These are phyloP conservation scores for Sungouiozyma ichnusensis DNA, from an alignment of 805 yeast species.

Conservation along the genomic window DNA sequence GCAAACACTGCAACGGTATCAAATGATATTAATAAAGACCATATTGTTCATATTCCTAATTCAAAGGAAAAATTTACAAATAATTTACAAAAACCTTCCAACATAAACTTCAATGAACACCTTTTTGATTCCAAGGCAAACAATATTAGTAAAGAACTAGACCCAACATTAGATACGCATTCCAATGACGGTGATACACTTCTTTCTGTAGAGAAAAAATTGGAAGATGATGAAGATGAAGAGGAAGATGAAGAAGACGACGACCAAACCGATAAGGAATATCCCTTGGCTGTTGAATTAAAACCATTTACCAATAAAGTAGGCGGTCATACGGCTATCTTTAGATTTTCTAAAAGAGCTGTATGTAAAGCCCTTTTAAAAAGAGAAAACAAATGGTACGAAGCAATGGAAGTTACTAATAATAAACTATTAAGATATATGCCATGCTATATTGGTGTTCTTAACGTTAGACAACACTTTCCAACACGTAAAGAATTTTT, in stretches of 20 bases:
- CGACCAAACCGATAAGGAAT: conserved; percentile 31
- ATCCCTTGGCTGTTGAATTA: conserved; percentile 74
- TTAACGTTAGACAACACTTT: conserved; percentile 73
- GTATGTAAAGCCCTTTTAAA: conserved; percentile 90
- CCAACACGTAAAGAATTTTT: conserved; percentile 23
- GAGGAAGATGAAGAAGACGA: conserved; percentile 16
- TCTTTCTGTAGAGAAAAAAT: background rate
- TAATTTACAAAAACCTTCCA: background rate
- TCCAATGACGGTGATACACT: conserved; percentile 5
- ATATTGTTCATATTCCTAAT: background rate
- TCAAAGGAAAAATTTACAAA: background rate
- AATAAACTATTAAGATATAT: conserved; percentile 69
- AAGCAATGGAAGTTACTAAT: conserved; percentile 69
- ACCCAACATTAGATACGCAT: background rate
- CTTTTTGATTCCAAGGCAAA: background rate
- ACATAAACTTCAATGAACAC: background rate
- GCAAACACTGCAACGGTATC: background rate
- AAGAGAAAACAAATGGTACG: conserved; percentile 87
- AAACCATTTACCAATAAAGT: conserved; percentile 89
- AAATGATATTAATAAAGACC: background rate
- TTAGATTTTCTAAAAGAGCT: conserved; percentile 80
- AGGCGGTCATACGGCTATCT: conserved; percentile 97
- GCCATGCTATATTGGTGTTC: conserved; percentile 92
- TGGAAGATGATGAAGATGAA: conserved; percentile 8
- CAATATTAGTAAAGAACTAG: background rate